A percentile compares a stretch with the other conserved stretches of the same genome.
Evolutionary conservation across 768 basidiomycete species (phyloP).

Genomic region (Tylopilus rubrobrunneus): DNA sequence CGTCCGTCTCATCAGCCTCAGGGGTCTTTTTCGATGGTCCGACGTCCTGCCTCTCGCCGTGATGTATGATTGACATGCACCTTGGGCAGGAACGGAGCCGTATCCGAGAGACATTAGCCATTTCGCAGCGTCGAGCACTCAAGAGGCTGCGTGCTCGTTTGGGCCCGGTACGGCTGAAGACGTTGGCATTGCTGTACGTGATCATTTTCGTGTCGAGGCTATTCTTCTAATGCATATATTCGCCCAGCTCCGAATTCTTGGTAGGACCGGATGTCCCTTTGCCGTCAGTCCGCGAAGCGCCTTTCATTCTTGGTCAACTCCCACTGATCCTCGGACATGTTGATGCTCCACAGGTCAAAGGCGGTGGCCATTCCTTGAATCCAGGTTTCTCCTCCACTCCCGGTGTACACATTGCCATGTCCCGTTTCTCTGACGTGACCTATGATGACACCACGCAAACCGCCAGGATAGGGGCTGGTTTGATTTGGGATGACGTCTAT

Average conservation of each 20-base stretch:
- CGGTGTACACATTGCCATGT: slow-evolving; percentile 59
- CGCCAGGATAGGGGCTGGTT: slow-evolving; percentile 36
- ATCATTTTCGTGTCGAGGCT: not conserved
- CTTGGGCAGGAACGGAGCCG: slow-evolving; percentile 14
- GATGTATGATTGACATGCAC: slow-evolving; percentile 7
- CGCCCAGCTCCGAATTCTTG: slow-evolving; percentile 45
- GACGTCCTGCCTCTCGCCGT: not conserved
- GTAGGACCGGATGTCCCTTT: slow-evolving; percentile 44
- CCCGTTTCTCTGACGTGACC: slow-evolving; percentile 40
- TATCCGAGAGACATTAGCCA: slow-evolving; percentile 45
- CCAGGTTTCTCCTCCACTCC: slow-evolving; percentile 56
- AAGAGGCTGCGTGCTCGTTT: slow-evolving; percentile 48
- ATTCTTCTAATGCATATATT: not conserved
- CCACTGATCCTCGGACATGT: not conserved
- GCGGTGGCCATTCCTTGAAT: slow-evolving; percentile 57
- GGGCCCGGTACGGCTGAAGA: slow-evolving; percentile 57
- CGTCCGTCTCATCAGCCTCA: slow-evolving; percentile 16
- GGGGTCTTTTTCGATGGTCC: slow-evolving; percentile 24
- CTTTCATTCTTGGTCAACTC: not conserved
- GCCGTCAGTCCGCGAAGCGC: slow-evolving; percentile 37
- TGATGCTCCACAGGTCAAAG: slow-evolving; percentile 44
- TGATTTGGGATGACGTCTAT: slow-evolving; percentile 71
- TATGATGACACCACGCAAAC: slow-evolving; percentile 41
- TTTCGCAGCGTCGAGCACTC: slow-evolving; percentile 47
- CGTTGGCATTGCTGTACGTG: slow-evolving; percentile 43